Base-by-base conservation (phyloP, 1,139 yeast species). In the Saccharomyces uvarum region DNA sequence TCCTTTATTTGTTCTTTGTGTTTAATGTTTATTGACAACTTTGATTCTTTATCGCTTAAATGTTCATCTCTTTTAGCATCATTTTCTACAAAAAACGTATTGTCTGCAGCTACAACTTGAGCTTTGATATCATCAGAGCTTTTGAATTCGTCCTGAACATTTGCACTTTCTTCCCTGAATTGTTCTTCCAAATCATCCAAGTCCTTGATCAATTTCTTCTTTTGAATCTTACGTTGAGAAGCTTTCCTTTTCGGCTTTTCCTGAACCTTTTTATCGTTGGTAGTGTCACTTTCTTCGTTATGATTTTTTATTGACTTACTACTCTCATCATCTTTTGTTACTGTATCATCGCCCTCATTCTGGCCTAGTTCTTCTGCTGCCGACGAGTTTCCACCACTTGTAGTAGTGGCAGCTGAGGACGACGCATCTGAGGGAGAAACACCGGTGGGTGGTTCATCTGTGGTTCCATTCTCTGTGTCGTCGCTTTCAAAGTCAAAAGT, bases 401-500 rank as follows among this genome's bases (percentile, higher is more conserved):
- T 38, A 16, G 24, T 38, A 16, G 44, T 16, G 4, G 13, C 44
- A 4, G 44, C 24, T 16, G 26, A 9, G 26, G 19, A 14, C 9
- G 42, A 33, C 4, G 11, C 13, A 33, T 33, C 19, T 7, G 42
- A 8, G 11, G 42, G 9, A 16, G 26, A 19, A 4, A 5, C 44
- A 38, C 11, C 44, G 4, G 24, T 8, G 11, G 44, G 19, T 16
- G 44, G 19, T 2, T 14, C 28, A 6, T n/a, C 27, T 6, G 29
- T 46, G 3, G 33, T 49, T 2, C 29, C 21, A 7, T 7, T 24
- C 27, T 38, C 24, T 44, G 44, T 51, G 31, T 50, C 47, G 7
- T 33, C 44, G 16, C 16, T 51, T 38, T 38, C 44, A 19, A 38
- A 38, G 32, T 52, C 56, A 31, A 59, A 59, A 50, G 58, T 55